Conservation (phyloP, 495 filamentous ascomycete species). For the Penicillium lagena region DNA sequence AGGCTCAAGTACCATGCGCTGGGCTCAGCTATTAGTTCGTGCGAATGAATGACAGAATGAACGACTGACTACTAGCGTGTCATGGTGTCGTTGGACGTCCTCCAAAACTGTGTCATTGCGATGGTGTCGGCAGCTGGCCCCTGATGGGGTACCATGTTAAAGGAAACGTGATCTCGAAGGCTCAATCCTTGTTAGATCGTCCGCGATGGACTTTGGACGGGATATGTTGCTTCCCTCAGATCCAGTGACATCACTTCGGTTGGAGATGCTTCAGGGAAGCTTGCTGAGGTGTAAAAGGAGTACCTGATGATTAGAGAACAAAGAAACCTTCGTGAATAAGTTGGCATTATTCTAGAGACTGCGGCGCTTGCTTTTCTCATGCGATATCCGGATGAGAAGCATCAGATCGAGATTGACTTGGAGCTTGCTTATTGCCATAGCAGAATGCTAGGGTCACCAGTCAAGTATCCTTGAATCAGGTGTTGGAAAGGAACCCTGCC, state of each 20-base stretch:
- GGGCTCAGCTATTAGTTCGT: not conserved
- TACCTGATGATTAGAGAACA: slow-evolving; percentile 14
- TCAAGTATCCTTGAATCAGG: too few species aligned
- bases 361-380: slow-evolving; percentile 18
- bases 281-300: slow-evolving; percentile 18
- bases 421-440: slow-evolving; percentile 5
- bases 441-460: too few species aligned
- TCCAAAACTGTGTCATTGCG: slow-evolving; percentile 3
- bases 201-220: not conserved
- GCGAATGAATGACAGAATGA: not conserved
- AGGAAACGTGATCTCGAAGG: not conserved
- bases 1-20: slow-evolving; percentile 1
- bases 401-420: slow-evolving; percentile 12
- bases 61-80: slow-evolving; percentile 1
- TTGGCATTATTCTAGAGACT: slow-evolving; percentile 15
- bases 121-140: not conserved
- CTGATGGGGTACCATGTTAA: not conserved
- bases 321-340: slow-evolving; percentile 1
- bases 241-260: not conserved
- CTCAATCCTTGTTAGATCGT: slow-evolving; percentile 1
- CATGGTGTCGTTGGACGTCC: not conserved
- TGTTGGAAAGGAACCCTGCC: too few species aligned
- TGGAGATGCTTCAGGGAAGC: slow-evolving; percentile 12
- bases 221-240: slow-evolving; percentile 1
- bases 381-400: slow-evolving; percentile 11